Evolutionary conservation across 164 flowering plant genomes (phyloP).

Genomic region (Vitis cinerea): DNA sequence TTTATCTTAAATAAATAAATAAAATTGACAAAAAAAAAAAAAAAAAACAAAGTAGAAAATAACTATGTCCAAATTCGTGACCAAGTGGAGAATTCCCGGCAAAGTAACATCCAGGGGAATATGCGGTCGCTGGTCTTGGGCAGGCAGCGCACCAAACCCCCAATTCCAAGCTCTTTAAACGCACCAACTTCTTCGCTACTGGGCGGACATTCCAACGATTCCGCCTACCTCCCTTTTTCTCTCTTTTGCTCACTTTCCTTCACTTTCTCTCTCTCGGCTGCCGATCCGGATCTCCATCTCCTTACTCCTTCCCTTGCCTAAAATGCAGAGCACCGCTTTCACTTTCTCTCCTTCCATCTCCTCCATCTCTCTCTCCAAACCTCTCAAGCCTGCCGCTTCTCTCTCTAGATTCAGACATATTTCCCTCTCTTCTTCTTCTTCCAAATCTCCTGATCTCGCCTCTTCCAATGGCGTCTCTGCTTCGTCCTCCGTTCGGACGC

Average conservation of each 20-base stretch:
- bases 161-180: neutral
- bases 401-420: constrained; percentile 21
- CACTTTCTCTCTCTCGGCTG: neutral
- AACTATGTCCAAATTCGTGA: no score
- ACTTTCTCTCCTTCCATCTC: constrained; percentile 34
- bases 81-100: no score
- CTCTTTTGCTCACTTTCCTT: neutral
- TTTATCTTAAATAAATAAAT: no score
- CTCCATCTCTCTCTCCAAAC: constrained; percentile 29
- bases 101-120: no score
- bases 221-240: neutral
- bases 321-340: constrained; percentile 56
- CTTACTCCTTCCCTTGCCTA: neutral
- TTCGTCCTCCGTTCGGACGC: constrained; percentile 12
- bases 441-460: constrained; percentile 24
- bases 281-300: constrained; percentile 15
- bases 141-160: neutral
- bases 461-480: constrained; percentile 23
- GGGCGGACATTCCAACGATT: constrained; percentile 14
- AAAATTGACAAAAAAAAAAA: no score
- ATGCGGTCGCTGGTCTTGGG: no score
- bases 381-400: constrained; percentile 9
- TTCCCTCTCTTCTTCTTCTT: constrained; percentile 21
- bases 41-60: no score
- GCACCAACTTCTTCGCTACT: constrained; percentile 9